phyloP scores from a whole-genome alignment of 2,329 filamentous ascomycete species.

The Drechslera avenae region DNA sequence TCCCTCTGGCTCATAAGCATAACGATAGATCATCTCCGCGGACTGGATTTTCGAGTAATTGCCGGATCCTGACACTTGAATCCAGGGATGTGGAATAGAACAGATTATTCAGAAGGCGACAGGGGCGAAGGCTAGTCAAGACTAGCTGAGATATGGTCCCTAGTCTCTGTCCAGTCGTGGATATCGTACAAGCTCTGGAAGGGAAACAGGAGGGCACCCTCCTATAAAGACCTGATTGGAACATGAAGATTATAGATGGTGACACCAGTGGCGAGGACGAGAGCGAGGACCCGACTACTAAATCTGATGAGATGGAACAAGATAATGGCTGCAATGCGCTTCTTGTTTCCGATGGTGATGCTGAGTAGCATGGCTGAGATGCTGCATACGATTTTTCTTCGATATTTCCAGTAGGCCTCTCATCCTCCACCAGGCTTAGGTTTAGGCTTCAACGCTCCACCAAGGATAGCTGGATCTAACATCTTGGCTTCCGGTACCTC shows the following conservation, averaged over 20 bases:
- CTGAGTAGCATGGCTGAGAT: too few species aligned
- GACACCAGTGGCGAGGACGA: background rate
- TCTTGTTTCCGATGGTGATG: too few species aligned
- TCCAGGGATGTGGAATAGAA: background rate
- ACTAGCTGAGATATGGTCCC: background rate
- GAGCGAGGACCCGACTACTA: too few species aligned
- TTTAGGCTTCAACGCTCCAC: conserved; percentile 29
- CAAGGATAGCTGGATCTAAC: conserved; percentile 37
- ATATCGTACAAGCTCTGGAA: background rate
- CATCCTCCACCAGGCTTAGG: conserved; percentile 27
- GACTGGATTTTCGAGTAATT: background rate
- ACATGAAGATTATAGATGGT: background rate
- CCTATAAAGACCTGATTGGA: background rate
- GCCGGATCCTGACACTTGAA: background rate
- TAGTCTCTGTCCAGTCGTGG: background rate
- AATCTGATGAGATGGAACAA: too few species aligned
- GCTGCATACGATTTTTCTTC: background rate
- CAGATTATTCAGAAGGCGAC: background rate
- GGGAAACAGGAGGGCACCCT: background rate
- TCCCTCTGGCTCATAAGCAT: background rate
- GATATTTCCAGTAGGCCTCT: background rate
- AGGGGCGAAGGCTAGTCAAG: background rate
- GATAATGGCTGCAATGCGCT: too few species aligned
- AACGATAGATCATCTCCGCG: background rate
- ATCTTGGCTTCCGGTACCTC: conserved; percentile 36